Conservation (phyloP, 371 early-diverging fungal species). For the Apophysomyces trapeziformis region DNA sequence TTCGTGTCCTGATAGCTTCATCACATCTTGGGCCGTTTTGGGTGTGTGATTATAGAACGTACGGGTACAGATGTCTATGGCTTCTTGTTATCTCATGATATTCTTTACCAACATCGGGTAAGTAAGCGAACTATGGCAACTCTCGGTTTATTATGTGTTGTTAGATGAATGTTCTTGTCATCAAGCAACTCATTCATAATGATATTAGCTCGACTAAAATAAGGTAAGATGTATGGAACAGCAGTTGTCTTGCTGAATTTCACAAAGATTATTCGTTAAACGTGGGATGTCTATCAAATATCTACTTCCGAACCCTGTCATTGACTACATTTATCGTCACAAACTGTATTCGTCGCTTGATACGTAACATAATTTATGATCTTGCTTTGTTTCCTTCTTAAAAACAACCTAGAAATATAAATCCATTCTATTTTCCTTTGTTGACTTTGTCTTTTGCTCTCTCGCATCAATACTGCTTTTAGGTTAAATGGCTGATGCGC, state of each 20-base stretch:
- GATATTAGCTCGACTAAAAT: constrained; percentile 97
- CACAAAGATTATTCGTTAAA: constrained; percentile 86
- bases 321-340: constrained; percentile 85
- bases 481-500: not conserved
- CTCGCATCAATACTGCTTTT: not conserved
- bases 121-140: constrained; percentile 8
- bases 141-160: not conserved
- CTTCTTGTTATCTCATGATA: constrained; percentile 88
- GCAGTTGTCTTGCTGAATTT: not conserved
- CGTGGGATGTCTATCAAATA: constrained; percentile 95
- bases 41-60: constrained; percentile 95
- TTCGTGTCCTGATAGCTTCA: constrained; percentile 67
- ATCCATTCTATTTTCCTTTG: not conserved
- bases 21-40: constrained; percentile 90
- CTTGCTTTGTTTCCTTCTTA: not conserved
- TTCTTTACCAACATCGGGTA: constrained; percentile 87
- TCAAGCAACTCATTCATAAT: constrained; percentile 95
- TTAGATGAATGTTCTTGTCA: constrained; percentile 86
- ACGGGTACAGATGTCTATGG: constrained; percentile 94
- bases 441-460: too few species aligned
- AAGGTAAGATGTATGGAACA: constrained; percentile 47
- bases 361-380: not conserved
- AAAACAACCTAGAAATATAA: not conserved
- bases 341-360: constrained; percentile 62
- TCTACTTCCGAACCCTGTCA: constrained; percentile 89